Percentiles rank a stretch among this genome's conserved stretches.
Evolutionary conservation across 2,329 filamentous ascomycete species (phyloP).

Genomic region (Lasiodiplodia sp.): DNA sequence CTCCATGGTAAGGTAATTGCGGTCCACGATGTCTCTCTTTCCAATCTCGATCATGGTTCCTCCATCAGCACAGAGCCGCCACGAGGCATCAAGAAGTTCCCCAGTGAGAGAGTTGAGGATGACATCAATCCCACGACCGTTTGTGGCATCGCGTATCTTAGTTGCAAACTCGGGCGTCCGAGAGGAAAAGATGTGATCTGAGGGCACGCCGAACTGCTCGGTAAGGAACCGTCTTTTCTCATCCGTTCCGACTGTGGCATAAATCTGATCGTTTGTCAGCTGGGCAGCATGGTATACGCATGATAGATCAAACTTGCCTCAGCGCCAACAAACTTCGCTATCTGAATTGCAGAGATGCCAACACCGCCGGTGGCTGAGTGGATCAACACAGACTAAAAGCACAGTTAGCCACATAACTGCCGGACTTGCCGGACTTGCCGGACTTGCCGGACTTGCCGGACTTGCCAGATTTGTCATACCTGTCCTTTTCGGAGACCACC

Average conservation of each 20-base stretch:
- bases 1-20: constrained; percentile 34
- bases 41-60: constrained; percentile 47
- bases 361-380: constrained; percentile 42
- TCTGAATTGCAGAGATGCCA: constrained; percentile 39
- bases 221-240: constrained; percentile 35
- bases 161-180: constrained; percentile 33
- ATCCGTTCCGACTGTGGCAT: constrained; percentile 35
- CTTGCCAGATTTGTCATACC: too few species aligned
- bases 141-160: constrained; percentile 32
- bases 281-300: background rate
- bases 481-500: constrained; percentile 28
- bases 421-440: too few species aligned
- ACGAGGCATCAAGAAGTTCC: constrained; percentile 35
- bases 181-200: constrained; percentile 44
- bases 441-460: too few species aligned
- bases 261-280: constrained; percentile 35
- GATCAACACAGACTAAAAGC: constrained; percentile 36
- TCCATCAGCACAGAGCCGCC: constrained; percentile 37
- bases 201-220: constrained; percentile 35
- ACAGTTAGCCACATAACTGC: too few species aligned
- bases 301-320: constrained; percentile 29
- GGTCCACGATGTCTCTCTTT: constrained; percentile 30
- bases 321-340: constrained; percentile 36
- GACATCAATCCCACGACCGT: constrained; percentile 41
- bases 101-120: constrained; percentile 39